Base-by-base conservation (phyloP, 2,329 filamentous ascomycete genomes). In the Claviceps arundinis region DNA sequence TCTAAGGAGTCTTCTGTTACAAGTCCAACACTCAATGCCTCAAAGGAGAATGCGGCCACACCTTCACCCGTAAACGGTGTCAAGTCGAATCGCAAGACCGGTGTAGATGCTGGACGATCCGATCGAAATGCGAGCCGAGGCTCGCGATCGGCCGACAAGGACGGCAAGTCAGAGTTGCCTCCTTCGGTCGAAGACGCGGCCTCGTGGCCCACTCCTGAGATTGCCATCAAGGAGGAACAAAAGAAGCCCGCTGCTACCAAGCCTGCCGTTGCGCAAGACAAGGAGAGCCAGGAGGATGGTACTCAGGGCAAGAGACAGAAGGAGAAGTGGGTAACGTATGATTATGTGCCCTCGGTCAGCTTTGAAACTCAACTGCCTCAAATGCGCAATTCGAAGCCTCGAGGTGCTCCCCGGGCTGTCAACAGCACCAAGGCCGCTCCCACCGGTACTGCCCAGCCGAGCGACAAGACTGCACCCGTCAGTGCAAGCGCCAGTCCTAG, bases 151-250 rank as follows among this genome's bases (percentile, higher is more conserved):
- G 60, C 64, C 2, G 75, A 77, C 19, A 76, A 70, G 56, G 60
- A 67, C 44, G 54, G 49, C 54, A 68, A 65, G 56, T 51, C 60
- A 14, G 69, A 68, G 24, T 56, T 68, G 2, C 63, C 73, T 4
- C 87, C 87, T 26, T 76, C 87, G 2, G 84, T 88, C 47, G 82
- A 79, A 54, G 90, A 97, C 66, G 77, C 87, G 48, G 73, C 81
- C 50, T 82, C 82, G 19, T 98, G 93, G 93, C 93, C 93, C 16
- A 97, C 91, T 2, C 89, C 89, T 0, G 88, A 95, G 59, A 80
- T 84, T 50, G 82, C 84, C 48, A 68, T 68, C 46, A 72, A 75
- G 57, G 89, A 93, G 59, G 80, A 86, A 56, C 87, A 87, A 69
- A 83, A 84, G 62, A 89, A 88, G 66, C 69, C 74, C 8, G 38